Percentiles rank a stretch among this genome's conserved stretches.
Conservation (phyloP, 2,329 filamentous ascomycete species). For the Sporothrix protearum region DNA sequence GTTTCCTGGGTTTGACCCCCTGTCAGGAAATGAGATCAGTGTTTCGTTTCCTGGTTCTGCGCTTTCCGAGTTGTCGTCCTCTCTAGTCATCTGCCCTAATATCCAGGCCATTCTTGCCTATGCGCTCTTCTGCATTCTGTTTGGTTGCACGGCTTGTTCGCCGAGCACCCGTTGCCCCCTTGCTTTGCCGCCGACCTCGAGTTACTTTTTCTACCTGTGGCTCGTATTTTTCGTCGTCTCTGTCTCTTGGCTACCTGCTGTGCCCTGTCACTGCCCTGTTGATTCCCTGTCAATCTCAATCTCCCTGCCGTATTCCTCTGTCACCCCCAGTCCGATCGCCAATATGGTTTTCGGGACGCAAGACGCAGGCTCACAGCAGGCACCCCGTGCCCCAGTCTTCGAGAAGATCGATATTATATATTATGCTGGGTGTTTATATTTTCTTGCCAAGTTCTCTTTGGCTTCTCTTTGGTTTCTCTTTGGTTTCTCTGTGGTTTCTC, state of each 20-base stretch:
- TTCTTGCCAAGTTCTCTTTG: too few relatives aligned
- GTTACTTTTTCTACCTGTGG: background rate
- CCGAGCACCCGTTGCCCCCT: background rate
- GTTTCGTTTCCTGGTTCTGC: background rate
- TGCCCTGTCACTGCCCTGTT: background rate
- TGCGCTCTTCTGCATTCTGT: background rate
- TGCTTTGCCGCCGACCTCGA: background rate
- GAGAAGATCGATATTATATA: too few relatives aligned
- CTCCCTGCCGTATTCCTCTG: background rate
- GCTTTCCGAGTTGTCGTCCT: background rate
- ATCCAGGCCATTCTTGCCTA: background rate
- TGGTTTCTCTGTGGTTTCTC: background rate
- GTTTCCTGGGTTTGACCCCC: background rate
- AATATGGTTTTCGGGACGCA: background rate
- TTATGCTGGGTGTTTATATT: too few relatives aligned
- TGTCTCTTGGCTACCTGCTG: background rate
- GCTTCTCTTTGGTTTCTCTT: background rate
- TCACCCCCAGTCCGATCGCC: background rate
- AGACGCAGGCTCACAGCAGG: background rate
- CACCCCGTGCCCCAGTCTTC: background rate
- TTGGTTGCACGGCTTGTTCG: conserved; percentile 1
- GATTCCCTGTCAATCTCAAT: background rate
- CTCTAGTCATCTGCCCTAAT: background rate
- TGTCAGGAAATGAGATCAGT: background rate
- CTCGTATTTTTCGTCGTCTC: background rate